Percentiles rank a stretch among this genome's conserved stretches.
These are phyloP conservation scores for Tylopilus balloui DNA, from an alignment of 768 basidiomycete species.

Conservation along the genomic window DNA sequence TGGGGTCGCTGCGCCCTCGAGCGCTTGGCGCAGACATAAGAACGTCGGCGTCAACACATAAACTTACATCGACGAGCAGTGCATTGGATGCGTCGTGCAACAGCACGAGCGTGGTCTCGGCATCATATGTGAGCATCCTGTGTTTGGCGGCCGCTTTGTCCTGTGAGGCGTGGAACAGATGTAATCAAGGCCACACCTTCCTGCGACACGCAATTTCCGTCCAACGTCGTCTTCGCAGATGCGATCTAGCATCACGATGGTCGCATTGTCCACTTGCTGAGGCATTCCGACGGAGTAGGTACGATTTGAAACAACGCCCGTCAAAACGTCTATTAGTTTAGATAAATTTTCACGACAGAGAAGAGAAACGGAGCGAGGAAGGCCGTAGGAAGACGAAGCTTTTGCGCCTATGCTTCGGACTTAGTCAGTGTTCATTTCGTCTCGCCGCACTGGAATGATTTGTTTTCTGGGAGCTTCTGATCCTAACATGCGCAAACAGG, in stretches of 20 bases:
- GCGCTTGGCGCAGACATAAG: conserved; percentile 13
- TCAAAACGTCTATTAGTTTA: conserved; percentile 1
- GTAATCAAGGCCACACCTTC: conserved; percentile 41
- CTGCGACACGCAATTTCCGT: conserved; percentile 55
- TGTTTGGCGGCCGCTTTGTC: conserved; percentile 6
- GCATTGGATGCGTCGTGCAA: conserved; percentile 48
- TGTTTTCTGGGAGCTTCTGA: conserved; percentile 27
- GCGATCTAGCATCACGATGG: conserved; percentile 39
- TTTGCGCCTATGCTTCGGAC: not conserved
- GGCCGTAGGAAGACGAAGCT: not conserved
- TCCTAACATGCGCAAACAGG: conserved; percentile 28
- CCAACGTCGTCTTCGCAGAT: conserved; percentile 39
- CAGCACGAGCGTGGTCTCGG: conserved; percentile 40
- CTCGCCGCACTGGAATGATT: conserved; percentile 12
- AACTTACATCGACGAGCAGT: conserved; percentile 53
- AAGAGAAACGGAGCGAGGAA: conserved; percentile 1
- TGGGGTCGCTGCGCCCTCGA: conserved; percentile 6
- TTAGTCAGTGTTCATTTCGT: conserved; percentile 1
- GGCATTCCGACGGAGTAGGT: conserved; percentile 35
- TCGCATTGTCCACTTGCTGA: conserved; percentile 46
- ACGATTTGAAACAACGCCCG: not conserved
- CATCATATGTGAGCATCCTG: conserved; percentile 59
- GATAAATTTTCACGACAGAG: not conserved
- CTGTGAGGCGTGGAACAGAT: conserved; percentile 13
- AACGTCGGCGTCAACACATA: conserved; percentile 41